Evolutionary conservation across 2,329 filamentous ascomycete genomes (phyloP), one percentile per base, ranked within the genome.

Genomic region (Beauveria varroae): DNA sequence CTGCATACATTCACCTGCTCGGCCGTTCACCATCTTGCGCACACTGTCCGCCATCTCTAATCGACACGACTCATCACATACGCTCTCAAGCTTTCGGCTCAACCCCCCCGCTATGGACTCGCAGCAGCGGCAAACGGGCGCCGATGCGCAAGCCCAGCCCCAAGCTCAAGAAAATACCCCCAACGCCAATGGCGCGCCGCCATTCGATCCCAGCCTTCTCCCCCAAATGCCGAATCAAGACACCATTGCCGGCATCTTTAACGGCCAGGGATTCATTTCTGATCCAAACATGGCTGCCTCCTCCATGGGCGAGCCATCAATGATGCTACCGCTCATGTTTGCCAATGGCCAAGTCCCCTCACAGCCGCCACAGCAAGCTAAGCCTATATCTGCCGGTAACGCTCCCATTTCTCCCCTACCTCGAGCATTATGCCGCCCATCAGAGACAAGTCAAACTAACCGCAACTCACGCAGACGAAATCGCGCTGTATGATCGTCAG

Each of bases 401-500:
- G 66, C 63, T 22, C 43, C 22, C 41, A 7, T 50, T 57, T 28
- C 62, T 26, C 30, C 18, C 43, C 7, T 53, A 56, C 22, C 28
- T 37, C 41, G 14, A 14, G 3, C 53, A 34, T 43, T 14, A 3
- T 26, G 24, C 18, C 40, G 4, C 47, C 18, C 14, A 8, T 26
- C 12, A 2, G 18, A 22, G 10, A 3, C 28, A 41, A 18, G 24
- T 22, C 1, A 16, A 20, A 12, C 50, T 54, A n/a, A 60, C 41
- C 18, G 2, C 4, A 22, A 8, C 34, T 18, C 20, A 14, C 10
- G 14, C 63, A 91, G 95, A 98, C 75, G 95, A 99, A 72, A 96
- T 98, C 70, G 95, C 93, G 16, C 86, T 98, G 6, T 99, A 99
- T 73, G 95, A 99, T 76, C 88, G 95, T 55, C 95, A 99, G 74